Base-by-base conservation (phyloP, 257 asterid species). In the Datura wrightii region DNA sequence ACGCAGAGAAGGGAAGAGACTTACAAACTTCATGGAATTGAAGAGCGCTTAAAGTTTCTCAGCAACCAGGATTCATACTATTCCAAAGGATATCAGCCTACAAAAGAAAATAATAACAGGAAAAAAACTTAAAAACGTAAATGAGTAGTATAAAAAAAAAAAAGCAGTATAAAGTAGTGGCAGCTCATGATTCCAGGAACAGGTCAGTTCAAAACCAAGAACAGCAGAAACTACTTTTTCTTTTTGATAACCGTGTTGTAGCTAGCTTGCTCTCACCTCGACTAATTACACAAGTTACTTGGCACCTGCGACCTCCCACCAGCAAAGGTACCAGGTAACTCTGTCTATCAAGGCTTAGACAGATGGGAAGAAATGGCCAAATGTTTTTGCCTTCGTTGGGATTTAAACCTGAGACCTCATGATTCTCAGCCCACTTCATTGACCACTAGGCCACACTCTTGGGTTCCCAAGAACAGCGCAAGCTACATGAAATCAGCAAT, bases 11-110 rank as follows among this genome's bases (percentile, higher is more conserved):
- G 55, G 53, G 83, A 55, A 82, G 82, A 60, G 63, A 85, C 89
- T 82, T 81, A 85, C 89, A 82, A 85, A 31, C 86, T 87, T 79
- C 89, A 87, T 87, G 58, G 37, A 31, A 37, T 16, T 31, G 24
- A 53, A 58, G 11, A 60, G 7, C 31, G 48, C 31, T 24, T 24
- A 7, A 24, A 44, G 8, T 76, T 76, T 76, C 81, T 24, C 44
- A 52, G 60, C 81, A 76, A 50, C 60, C 81, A 76, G 62, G 41
- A 74, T 48, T 46, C 42, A 24, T 72, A 24, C 6, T 76, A 31
- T 50, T 76, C 24, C 62, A 14, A 67, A 52, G 46, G 63, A 76
- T 52, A 78, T 36, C 82, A 78, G 41, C 62, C 82, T 78, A 78
- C 59, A 76, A 76, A 50, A 31, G 60, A 48, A 76, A 31, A 13